phyloP scores from a whole-genome alignment of 108 stramenopile genomes.

The Phaeodactylum tricornutum region DNA sequence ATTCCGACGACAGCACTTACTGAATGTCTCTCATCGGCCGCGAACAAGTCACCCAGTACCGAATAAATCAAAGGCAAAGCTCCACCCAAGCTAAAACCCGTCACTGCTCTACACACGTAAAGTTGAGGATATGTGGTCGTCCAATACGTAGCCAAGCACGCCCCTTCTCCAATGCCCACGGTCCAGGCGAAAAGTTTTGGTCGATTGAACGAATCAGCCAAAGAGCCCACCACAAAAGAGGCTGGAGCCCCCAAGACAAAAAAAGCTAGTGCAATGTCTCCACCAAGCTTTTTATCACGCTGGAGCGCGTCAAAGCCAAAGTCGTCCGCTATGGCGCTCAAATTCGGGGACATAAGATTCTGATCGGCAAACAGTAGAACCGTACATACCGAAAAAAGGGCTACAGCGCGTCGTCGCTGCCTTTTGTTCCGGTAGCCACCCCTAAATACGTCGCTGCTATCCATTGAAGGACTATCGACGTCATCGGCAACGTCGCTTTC shows the following conservation, averaged over 20 bases:
- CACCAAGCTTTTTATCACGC: conserved; percentile 75
- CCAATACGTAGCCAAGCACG: conserved; percentile 65
- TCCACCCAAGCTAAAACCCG: conserved; percentile 73
- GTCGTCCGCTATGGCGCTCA: conserved; percentile 67
- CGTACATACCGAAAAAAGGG: conserved; percentile 52
- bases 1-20: conserved; percentile 60
- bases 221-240: conserved; percentile 48
- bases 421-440: too few species aligned
- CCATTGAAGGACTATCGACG: too few species aligned
- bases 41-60: conserved; percentile 69
- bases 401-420: conserved; percentile 15
- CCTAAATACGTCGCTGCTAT: too few species aligned
- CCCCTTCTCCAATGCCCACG: conserved; percentile 72
- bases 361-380: conserved; percentile 80
- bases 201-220: conserved; percentile 31
- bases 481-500: too few species aligned
- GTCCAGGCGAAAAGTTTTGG: conserved; percentile 49
- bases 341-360: conserved; percentile 78
- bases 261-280: conserved; percentile 74
- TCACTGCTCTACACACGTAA: conserved; percentile 66
- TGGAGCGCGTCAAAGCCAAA: conserved; percentile 61
- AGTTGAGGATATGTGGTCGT: conserved; percentile 49
- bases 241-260: conserved; percentile 73
- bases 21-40: conserved; percentile 43
- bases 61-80: conserved; percentile 79